phyloP scores from a whole-genome alignment of 1,284 basidiomycete genomes.

The Moniliophthora roreri region DNA sequence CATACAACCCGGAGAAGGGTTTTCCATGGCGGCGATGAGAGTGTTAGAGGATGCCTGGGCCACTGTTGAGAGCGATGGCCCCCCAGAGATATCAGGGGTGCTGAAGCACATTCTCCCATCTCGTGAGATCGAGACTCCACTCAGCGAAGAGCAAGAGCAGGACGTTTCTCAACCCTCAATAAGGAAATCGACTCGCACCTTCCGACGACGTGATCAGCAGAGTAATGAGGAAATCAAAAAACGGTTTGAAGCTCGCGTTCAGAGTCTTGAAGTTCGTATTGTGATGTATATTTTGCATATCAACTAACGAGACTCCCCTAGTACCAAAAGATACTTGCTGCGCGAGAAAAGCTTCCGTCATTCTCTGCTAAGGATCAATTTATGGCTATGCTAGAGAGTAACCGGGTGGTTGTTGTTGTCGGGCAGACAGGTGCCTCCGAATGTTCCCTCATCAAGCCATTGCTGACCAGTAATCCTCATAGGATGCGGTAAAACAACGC shows the following conservation, averaged over 20 bases:
- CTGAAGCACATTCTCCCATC: constrained; percentile 61
- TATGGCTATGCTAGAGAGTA: constrained; percentile 54
- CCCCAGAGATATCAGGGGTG: constrained; percentile 70
- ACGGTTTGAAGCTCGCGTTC: constrained; percentile 50
- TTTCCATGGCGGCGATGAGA: constrained; percentile 76
- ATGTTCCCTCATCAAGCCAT: neutral
- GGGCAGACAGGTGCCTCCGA: constrained; percentile 73
- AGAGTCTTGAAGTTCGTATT: constrained; percentile 36
- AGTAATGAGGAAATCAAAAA: constrained; percentile 53
- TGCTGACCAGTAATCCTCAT: constrained; percentile 13
- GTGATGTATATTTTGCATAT: neutral
- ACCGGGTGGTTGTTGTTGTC: constrained; percentile 79
- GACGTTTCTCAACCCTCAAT: neutral
- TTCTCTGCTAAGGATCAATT: constrained; percentile 71
- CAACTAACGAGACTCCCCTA: constrained; percentile 18
- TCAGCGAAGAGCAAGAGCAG: neutral
- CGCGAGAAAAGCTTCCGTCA: constrained; percentile 72
- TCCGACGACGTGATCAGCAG: constrained; percentile 37
- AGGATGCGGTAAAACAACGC: constrained; percentile 92
- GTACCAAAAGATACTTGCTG: constrained; percentile 59
- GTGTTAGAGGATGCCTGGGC: constrained; percentile 74
- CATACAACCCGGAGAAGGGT: constrained; percentile 66
- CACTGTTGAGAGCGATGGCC: constrained; percentile 61
- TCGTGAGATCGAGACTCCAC: constrained; percentile 12
- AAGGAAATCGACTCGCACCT: constrained; percentile 7